phyloP scores from a whole-genome alignment of 306 rosid species.

The Luffa aegyptiaca region DNA sequence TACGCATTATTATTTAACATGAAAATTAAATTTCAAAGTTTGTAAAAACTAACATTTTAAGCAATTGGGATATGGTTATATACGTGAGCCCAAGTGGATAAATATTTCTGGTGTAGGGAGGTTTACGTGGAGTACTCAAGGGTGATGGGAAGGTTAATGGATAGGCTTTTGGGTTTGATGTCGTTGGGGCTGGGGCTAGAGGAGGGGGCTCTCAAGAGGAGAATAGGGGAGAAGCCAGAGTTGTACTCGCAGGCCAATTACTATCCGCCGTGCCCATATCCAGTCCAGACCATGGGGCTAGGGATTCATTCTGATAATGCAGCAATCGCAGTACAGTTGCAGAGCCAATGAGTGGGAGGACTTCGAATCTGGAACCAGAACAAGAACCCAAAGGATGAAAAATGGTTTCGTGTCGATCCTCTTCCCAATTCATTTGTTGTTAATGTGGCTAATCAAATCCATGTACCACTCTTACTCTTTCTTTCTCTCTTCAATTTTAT shows the following conservation, averaged over 20 bases:
- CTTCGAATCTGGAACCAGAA: conserved; percentile 39
- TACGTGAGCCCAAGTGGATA: too few relatives aligned
- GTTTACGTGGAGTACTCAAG: conserved; percentile 34
- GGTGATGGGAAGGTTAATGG: conserved; percentile 23
- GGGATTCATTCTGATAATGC: conserved; percentile 22
- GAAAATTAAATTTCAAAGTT: too few relatives aligned
- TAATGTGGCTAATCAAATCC: conserved; percentile 45
- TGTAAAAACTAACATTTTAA: too few relatives aligned
- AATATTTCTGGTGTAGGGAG: conserved; percentile 29
- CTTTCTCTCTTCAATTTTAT: too few relatives aligned
- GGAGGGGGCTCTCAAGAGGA: conserved; percentile 17
- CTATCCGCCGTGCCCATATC: conserved; percentile 26
- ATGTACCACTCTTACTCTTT: conserved; percentile 10
- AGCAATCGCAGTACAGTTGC: conserved; percentile 27
- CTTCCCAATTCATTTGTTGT: conserved; percentile 31
- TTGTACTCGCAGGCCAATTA: conserved; percentile 28
- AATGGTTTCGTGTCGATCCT: conserved; percentile 34
- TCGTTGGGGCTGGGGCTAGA: conserved; percentile 38
- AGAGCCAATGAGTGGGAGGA: conserved; percentile 25
- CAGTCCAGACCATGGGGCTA: conserved; percentile 23
- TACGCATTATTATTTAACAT: too few relatives aligned
- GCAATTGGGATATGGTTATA: too few relatives aligned
- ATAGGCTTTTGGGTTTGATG: conserved; percentile 30
- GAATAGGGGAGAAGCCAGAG: conserved; percentile 28
- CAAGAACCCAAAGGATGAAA: conserved; percentile 38